Percentiles rank a stretch among this genome's conserved stretches.
Evolutionary conservation across 176 grass and related monocot genomes (phyloP).

Genomic region (Sorghum bicolor): DNA sequence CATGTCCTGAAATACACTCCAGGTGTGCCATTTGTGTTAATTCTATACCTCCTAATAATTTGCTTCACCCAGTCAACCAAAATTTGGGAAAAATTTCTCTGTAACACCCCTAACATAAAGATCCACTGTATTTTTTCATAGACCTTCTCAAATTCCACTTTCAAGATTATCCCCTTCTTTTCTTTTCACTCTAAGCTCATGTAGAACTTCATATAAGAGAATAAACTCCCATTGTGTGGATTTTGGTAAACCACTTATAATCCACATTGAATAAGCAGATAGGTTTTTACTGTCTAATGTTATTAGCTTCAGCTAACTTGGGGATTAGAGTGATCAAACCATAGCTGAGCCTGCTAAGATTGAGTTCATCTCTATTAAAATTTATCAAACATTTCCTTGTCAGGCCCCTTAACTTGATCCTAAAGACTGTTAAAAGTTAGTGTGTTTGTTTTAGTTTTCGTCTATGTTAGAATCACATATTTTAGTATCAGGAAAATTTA

Average conservation of each 20-base stretch:
- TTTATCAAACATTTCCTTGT: background rate
- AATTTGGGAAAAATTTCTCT: no score
- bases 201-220: background rate
- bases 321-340: background rate
- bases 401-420: background rate
- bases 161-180: background rate
- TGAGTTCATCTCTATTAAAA: background rate
- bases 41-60: background rate
- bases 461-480: background rate
- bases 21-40: background rate
- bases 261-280: background rate
- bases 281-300: background rate
- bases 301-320: background rate
- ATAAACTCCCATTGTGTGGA: background rate
- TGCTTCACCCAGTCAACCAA: background rate
- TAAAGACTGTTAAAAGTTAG: background rate
- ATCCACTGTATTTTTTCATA: background rate
- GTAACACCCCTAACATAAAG: background rate
- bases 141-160: background rate
- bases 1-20: background rate
- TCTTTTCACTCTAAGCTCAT: background rate
- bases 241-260: background rate
- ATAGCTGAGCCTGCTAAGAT: background rate
- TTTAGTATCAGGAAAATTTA: background rate
- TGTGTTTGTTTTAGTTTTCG: constrained; percentile 20